Evolutionary conservation across 345 rosid species (phyloP), one percentile per base, ranked within the genome.

Genomic region (Dimocarpus longan): DNA sequence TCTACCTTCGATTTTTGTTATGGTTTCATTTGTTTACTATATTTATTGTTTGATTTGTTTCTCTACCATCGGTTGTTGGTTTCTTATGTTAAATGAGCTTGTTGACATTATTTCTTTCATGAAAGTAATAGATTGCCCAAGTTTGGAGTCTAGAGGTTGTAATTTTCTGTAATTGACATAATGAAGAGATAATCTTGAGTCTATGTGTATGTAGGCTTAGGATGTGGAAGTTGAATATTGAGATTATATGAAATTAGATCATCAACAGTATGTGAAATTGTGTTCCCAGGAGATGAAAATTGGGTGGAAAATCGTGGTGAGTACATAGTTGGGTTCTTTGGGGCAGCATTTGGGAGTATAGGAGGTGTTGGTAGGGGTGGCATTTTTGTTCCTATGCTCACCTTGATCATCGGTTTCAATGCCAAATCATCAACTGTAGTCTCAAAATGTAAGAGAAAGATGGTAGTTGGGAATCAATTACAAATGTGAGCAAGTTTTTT

Each of bases 331-430:
- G 91, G 84, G 76, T 86, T 88, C 85, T 62, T 85, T 13, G 89
- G 89, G 76, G 89, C 91, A 56, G 91, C 91, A 1, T 81, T 79
- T 82, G 91, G 91, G 15, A 88, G 89, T 28, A 88, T 86, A 5
- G 91, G 91, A 56, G 91, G 91, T 28, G 89, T 85, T 7, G 91
- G 91, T 37, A 89, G 89, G 3, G 91, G 89, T 10, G 91, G 89
- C 67, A 87, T 86, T 76, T 88, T 81, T 71, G 84, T 88, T 76
- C 91, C 91, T 63, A 86, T 85, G 91, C 91, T 88, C 32, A 74
- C 84, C 13, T 70, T 88, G 16, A 81, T 86, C 22, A 78, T 86
- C 24, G 89, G 91, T 2, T 88, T 88, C 44, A 88, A 88, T 65
- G 73, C 88, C 32, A 88, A 88, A 70, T 84, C 91, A 16, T 83